A percentile compares a stretch with the other conserved stretches of the same genome.
Conservation (phyloP, 345 rosid genomes). For the Gossypium ekmanianum region DNA sequence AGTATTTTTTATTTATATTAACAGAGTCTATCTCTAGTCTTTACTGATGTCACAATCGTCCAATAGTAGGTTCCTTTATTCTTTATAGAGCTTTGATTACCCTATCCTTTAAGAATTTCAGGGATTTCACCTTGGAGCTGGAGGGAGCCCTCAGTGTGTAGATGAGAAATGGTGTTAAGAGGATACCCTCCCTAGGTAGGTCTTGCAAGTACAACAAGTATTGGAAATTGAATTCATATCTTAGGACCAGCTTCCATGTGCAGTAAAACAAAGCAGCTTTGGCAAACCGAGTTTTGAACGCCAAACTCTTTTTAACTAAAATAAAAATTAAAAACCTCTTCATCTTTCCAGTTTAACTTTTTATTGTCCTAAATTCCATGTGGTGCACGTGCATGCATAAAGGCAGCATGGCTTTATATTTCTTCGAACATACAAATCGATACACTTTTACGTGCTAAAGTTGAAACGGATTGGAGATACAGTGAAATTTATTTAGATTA, state of each 20-base stretch:
- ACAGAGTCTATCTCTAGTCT: not conserved
- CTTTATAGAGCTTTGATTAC: conserved; percentile 11
- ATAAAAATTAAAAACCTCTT: not conserved
- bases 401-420: too few species aligned
- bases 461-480: too few species aligned
- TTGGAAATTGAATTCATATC: conserved; percentile 2
- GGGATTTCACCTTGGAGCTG: not conserved
- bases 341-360: not conserved
- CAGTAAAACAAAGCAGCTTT: not conserved
- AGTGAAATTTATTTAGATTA: not conserved
- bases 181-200: not conserved
- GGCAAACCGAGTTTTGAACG: not conserved
- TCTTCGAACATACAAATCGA: too few species aligned
- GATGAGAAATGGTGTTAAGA: not conserved
- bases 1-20: not conserved
- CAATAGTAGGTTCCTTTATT: conserved; percentile 13
- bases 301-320: not conserved
- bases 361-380: too few species aligned
- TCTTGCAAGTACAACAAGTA: conserved; percentile 15
- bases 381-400: conserved; percentile 3
- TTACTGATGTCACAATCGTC: conserved; percentile 10
- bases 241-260: not conserved
- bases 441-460: not conserved
- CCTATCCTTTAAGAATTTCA: conserved; percentile 16
- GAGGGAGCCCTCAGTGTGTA: conserved; percentile 20